phyloP scores from a whole-genome alignment of 768 basidiomycete species.

The Podaxis sp. region DNA sequence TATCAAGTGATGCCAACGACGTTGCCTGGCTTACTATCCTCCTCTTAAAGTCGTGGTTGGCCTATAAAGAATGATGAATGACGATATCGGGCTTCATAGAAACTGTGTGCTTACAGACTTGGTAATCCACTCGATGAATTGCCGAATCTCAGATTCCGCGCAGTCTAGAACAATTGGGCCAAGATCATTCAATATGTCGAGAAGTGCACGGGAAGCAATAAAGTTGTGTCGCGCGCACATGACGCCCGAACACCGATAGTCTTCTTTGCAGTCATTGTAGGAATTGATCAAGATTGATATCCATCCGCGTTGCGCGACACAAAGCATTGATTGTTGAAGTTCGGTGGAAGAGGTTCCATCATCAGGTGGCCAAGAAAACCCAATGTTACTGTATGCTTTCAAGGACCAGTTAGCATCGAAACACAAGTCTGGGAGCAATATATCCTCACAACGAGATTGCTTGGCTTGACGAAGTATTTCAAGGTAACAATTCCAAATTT shows the following conservation, averaged over 20 bases:
- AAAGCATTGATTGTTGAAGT: neutral
- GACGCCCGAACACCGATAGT: neutral
- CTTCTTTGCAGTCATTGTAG: neutral
- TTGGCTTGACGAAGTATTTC: neutral
- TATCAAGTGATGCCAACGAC: too few species aligned
- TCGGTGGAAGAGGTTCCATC: neutral
- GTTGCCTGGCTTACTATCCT: neutral
- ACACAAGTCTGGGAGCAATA: neutral
- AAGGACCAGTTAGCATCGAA: neutral
- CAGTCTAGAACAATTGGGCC: neutral
- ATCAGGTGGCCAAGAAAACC: neutral
- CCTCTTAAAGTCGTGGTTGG: neutral
- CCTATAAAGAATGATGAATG: neutral
- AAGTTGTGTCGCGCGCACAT: neutral
- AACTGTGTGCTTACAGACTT: neutral
- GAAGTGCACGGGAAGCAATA: neutral
- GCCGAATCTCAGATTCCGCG: neutral
- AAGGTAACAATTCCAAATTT: neutral
- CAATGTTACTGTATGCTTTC: neutral
- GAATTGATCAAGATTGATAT: neutral
- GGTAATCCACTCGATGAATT: neutral
- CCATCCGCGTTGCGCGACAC: neutral
- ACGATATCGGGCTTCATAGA: neutral
- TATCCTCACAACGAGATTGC: neutral
- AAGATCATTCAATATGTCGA: neutral